These are phyloP conservation scores for Pleurozium schreberi DNA, from an alignment of 225 moss, liverwort and hornwort species.

Conservation along the genomic window DNA sequence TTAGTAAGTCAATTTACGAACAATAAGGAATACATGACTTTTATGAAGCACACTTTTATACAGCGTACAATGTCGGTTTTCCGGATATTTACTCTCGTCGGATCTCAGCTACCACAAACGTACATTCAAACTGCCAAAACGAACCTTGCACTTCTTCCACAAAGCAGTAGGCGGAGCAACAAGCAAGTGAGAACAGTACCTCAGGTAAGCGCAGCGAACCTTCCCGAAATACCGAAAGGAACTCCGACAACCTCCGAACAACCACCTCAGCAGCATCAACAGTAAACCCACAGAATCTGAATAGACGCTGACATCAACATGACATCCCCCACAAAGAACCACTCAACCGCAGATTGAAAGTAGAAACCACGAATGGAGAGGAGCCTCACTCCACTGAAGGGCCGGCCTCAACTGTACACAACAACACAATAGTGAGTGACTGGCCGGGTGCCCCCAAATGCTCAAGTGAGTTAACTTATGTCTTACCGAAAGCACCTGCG, in stretches of 20 bases:
- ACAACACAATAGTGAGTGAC: not conserved
- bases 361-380: not conserved
- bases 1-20: too few relatives aligned
- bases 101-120: not conserved
- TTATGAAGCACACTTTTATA: not conserved
- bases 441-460: not conserved
- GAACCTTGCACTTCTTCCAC: not conserved
- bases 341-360: not conserved
- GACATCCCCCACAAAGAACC: not conserved
- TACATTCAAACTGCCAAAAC: not conserved
- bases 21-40: too few relatives aligned
- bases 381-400: not conserved
- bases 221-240: conserved; percentile 10
- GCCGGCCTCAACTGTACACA: too few relatives aligned
- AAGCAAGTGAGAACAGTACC: not conserved
- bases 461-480: not conserved
- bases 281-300: not conserved
- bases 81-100: not conserved
- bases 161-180: not conserved
- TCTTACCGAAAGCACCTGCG: not conserved
- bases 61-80: not conserved
- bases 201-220: not conserved
- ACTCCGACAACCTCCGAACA: not conserved
- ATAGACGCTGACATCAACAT: not conserved
- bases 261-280: not conserved